Base-by-base conservation (phyloP, 2,329 filamentous ascomycete genomes). In the Herpotrichia juniperi region DNA sequence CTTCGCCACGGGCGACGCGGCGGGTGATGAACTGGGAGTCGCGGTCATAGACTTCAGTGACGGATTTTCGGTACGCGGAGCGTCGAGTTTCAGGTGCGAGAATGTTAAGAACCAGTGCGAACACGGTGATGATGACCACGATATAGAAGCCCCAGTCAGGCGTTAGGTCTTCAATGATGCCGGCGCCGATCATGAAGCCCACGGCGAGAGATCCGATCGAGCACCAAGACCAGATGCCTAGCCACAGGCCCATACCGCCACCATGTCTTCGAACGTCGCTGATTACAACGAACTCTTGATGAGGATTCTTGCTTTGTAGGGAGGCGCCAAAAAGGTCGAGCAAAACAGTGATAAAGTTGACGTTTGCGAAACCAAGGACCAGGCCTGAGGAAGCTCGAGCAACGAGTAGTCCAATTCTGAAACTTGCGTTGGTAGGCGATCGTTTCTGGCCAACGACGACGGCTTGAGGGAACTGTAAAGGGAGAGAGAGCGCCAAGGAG, bases 61-160 rank as follows among this genome's bases (percentile, higher is more conserved):
- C 81, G 1, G 87, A 90, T 55, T 84, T 81, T 49, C 89, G 82
- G 71, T 85, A 90, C 6, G 85, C 81, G 11, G 88, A 87, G 3
- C 87, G 83, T 54, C 90, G 81, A 21, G 89, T 87, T 68, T 93
- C 89, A 0, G 89, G 89, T 17, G 84, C 83, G 31, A 90, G 69
- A 9, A 91, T 83, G 56, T 91, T 91, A 39, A 93, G 76, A 2
- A 91, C 63, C 12, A 92, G 75, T 6, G 88, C 84, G 22, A 81
- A 72, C 2, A 85, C 85, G 40, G 89, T 79, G 31, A 91, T 75
- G 24, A 89, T 81, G 53, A 91, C 86, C 53, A 86, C 85, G 65
- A 91, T 76, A 68, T 91, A 91, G 69, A 93, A 90, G 0, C 89
- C 89, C 88, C 87, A 92, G 1, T 83, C 82, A 1, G 89, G 88